Evolutionary conservation across 2,329 filamentous ascomycete genomes (phyloP).

Genomic region (Kalaharituber pfeilii): DNA sequence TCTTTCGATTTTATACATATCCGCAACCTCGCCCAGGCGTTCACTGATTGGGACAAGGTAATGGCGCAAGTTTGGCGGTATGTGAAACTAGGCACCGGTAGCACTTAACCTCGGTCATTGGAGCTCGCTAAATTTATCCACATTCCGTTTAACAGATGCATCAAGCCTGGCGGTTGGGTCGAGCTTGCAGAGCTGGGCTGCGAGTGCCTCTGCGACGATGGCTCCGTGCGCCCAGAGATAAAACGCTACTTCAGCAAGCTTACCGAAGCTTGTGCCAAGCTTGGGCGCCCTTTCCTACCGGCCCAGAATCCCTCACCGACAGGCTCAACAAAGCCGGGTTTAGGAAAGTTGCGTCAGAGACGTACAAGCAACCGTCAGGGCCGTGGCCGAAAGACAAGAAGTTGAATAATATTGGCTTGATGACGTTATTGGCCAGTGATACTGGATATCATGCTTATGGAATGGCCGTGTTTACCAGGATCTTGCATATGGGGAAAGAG

Average conservation of each 20-base stretch:
- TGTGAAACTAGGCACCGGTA: no score
- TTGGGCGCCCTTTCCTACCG: not conserved
- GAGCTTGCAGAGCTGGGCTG: slow-evolving; percentile 28
- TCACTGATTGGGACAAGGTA: slow-evolving; percentile 24
- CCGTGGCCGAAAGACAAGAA: slow-evolving; percentile 9
- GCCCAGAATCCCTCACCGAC: not conserved
- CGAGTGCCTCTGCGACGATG: slow-evolving; percentile 35
- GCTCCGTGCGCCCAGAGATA: no score
- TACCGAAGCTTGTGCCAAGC: not conserved
- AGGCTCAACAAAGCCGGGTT: not conserved
- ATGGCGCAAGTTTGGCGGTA: slow-evolving; percentile 18
- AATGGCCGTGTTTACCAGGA: slow-evolving; percentile 28
- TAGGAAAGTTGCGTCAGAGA: not conserved
- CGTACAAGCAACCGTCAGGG: slow-evolving; percentile 3
- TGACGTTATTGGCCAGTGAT: not conserved
- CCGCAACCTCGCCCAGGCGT: no score
- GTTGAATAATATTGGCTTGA: slow-evolving; percentile 5
- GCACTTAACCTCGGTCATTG: no score
- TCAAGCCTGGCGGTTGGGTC: slow-evolving; percentile 41
- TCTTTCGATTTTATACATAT: no score
- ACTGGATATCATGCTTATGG: slow-evolving; percentile 26
- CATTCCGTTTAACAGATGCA: slow-evolving; percentile 29
- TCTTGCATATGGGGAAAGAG: slow-evolving; percentile 26
- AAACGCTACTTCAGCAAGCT: no score
- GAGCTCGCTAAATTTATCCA: no score